Evolutionary conservation across 2,329 filamentous ascomycete genomes (phyloP).

Genomic region (Fusarium setosum): DNA sequence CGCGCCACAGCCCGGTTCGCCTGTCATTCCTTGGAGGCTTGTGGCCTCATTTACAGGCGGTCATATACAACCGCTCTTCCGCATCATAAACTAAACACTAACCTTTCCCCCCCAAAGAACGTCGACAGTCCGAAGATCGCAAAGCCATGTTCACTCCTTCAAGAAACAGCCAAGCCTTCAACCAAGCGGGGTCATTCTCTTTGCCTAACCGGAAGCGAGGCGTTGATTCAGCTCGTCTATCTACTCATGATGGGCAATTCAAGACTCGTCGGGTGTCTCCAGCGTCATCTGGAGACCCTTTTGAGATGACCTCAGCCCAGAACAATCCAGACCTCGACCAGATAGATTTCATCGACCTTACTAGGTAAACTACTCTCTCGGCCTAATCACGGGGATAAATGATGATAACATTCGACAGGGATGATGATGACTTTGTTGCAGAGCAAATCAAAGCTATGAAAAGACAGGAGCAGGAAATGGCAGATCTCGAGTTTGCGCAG

Average conservation of each 20-base stretch:
- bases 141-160: conserved; percentile 37
- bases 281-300: conserved; percentile 8
- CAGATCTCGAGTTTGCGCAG: conserved; percentile 45
- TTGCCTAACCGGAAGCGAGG: conserved; percentile 47
- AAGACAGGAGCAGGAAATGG: conserved; percentile 44
- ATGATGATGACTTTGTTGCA: conserved; percentile 48
- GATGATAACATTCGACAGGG: conserved; percentile 37
- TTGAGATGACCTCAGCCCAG: conserved; percentile 3
- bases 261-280: conserved; percentile 52
- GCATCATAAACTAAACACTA: conserved; percentile 6
- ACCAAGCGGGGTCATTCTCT: conserved; percentile 28
- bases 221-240: conserved; percentile 30
- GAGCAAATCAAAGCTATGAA: conserved; percentile 51
- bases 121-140: conserved; percentile 1
- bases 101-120: conserved; percentile 21
- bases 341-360: conserved; percentile 54
- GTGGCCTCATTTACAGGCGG: neutral
- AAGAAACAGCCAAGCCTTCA: conserved; percentile 9
- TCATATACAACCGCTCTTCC: neutral
- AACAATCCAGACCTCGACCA: conserved; percentile 31
- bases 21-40: no score
- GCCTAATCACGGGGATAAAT: neutral
- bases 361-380: conserved; percentile 46
- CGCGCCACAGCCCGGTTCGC: no score
- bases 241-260: conserved; percentile 14